Base-by-base conservation (phyloP, 2,329 filamentous ascomycete genomes). In the Rutstroemia sp. region DNA sequence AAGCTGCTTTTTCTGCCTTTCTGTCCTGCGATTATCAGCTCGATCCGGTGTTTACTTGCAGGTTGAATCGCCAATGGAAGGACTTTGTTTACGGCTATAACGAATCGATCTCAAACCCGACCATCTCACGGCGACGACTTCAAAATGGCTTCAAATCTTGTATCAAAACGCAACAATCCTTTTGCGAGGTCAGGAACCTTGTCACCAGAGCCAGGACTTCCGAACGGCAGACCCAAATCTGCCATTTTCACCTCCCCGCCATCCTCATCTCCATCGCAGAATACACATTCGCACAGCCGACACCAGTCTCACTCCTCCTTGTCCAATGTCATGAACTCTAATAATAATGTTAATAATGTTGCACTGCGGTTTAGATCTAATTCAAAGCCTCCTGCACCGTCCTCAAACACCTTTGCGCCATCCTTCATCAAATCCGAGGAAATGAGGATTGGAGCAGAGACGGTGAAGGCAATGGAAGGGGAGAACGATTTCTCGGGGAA, bases 401-500 rank as follows among this genome's bases (percentile, higher is more conserved):
- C 78, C 6, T 89, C 87, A 0, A 87, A 82, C 62, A 99, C 94
- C 1, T 99, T 99, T 75, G 92, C 94, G 38, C 94, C 92, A 2
- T 89, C 90, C 9, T 99, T 99, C 72, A 97, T 99, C 73, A 94
- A 92, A 71, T 83, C 85, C 0, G 91, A 95, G 62, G 89, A 92
- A 62, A 76, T 88, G 71, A 79, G 83, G 63, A 73, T 76, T 38
- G 75, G 72, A 36, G 71, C 77, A 51, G 82, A 84, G 61, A 68
- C 75, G 10, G 79, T 86, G 16, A 78, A 78, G 50, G 88, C 89
- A 17, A 91, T 96, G 58, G 95, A 99, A 73, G 94, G 94, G 61
- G 92, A 96, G 69, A 97, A 96, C 71, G 94, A 99, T 77, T 97
- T 99, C 72, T 99, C 94, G 0, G 95, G 94, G 57, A 97, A 95